phyloP scores from a whole-genome alignment of 2,329 filamentous ascomycete species.

The Fusarium sp. region DNA sequence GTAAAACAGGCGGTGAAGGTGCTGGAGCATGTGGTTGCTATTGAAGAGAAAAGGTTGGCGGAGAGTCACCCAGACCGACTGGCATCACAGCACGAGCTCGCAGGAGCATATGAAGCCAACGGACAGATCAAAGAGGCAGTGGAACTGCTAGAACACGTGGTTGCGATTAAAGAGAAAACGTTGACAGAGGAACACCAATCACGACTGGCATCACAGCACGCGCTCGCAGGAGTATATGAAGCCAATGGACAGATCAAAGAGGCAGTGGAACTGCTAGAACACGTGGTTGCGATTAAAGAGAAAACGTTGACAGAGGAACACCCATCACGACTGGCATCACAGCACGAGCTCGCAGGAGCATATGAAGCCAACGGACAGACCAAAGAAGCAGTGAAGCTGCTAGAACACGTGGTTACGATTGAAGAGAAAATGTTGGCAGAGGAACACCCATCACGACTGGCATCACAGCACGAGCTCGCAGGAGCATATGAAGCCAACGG shows the following conservation, averaged over 20 bases:
- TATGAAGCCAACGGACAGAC: not conserved
- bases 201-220: no score
- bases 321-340: not conserved
- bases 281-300: not conserved
- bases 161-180: not conserved
- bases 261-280: not conserved
- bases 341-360: no score
- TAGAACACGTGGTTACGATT: no score
- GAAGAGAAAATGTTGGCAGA: no score
- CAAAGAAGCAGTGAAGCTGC: not conserved
- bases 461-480: no score
- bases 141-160: not conserved
- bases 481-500: no score
- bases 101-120: not conserved
- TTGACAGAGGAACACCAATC: not conserved
- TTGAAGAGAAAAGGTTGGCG: not conserved
- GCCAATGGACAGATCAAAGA: not conserved
- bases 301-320: not conserved
- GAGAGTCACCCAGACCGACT: not conserved
- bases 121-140: not conserved
- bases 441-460: no score
- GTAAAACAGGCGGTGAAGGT: not conserved
- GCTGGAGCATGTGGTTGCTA: conserved; percentile 8
- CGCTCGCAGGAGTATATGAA: not conserved
- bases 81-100: no score